Conservation (phyloP, 345 rosid species). For the Limnanthes douglasii region DNA sequence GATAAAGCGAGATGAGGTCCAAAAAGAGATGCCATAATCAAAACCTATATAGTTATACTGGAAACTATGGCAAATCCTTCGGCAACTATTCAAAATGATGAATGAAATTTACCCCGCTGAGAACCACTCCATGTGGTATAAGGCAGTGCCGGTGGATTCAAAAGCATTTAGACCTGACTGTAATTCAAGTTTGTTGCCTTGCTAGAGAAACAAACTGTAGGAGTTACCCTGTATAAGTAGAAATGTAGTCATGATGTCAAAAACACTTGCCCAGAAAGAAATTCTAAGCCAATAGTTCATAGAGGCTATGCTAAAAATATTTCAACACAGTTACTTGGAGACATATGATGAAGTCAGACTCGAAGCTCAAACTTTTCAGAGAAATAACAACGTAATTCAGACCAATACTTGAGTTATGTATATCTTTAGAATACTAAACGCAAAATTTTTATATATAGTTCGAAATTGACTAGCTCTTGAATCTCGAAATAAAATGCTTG, state of each 20-base stretch:
- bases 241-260: background rate
- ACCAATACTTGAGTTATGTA: no score
- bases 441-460: no score
- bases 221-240: background rate
- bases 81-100: background rate
- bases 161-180: conserved; percentile 19
- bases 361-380: background rate
- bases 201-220: background rate
- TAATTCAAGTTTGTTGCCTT: background rate
- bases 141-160: conserved; percentile 8
- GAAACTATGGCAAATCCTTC: no score
- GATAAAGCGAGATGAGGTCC: background rate
- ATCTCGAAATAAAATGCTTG: background rate
- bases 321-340: no score
- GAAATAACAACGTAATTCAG: no score
- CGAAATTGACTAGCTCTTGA: background rate
- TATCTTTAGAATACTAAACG: no score
- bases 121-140: conserved; percentile 20
- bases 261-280: background rate
- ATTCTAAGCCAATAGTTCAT: no score
- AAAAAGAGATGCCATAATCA: background rate
- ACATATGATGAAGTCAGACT: background rate
- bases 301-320: no score
- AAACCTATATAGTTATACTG: background rate
- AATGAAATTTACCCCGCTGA: conserved; percentile 15